A percentile compares a stretch with the other conserved stretches of the same genome.
These are phyloP conservation scores for Aureobasidium leucospermi DNA, from an alignment of 2,329 filamentous ascomycete species.

Conservation along the genomic window DNA sequence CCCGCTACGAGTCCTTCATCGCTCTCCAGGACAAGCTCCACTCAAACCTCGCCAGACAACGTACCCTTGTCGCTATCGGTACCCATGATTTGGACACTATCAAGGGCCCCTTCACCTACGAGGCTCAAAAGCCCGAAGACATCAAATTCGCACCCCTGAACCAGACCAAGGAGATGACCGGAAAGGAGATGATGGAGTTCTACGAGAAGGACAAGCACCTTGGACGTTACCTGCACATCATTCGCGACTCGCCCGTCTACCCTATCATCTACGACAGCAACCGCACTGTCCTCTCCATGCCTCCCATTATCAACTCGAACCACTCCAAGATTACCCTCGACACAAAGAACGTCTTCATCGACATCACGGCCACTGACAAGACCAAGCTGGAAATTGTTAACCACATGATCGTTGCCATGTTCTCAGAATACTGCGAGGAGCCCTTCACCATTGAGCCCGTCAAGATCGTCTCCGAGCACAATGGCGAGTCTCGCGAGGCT, in stretches of 20 bases:
- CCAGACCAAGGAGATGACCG: slow-evolving; percentile 82
- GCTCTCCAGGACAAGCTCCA: slow-evolving; percentile 95
- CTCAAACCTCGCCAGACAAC: slow-evolving; percentile 85
- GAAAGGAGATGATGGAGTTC: slow-evolving; percentile 82
- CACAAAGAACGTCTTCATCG: slow-evolving; percentile 92
- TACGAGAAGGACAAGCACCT: slow-evolving; percentile 93
- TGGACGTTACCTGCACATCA: slow-evolving; percentile 85
- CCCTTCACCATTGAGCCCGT: slow-evolving; percentile 91
- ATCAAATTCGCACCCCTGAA: slow-evolving; percentile 89
- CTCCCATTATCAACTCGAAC: slow-evolving; percentile 95
- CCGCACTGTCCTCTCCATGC: slow-evolving; percentile 79
- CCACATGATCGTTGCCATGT: slow-evolving; percentile 96
- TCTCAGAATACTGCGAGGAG: slow-evolving; percentile 82
- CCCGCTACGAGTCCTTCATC: slow-evolving; percentile 95
- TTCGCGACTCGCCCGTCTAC: slow-evolving; percentile 87
- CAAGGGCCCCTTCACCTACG: slow-evolving; percentile 92
- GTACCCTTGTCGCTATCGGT: slow-evolving; percentile 92
- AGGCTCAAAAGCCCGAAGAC: slow-evolving; percentile 82
- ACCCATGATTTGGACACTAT: slow-evolving; percentile 94
- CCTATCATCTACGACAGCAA: slow-evolving; percentile 92
- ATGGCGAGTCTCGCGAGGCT: slow-evolving; percentile 70
- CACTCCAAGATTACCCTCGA: slow-evolving; percentile 92
- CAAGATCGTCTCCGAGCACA: slow-evolving; percentile 86
- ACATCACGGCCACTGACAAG: slow-evolving; percentile 90
- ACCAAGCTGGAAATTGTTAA: slow-evolving; percentile 95